These are phyloP conservation scores for Cutaneotrichosporon sp. DNA, from an alignment of 1,284 basidiomycete species.

Conservation along the genomic window DNA sequence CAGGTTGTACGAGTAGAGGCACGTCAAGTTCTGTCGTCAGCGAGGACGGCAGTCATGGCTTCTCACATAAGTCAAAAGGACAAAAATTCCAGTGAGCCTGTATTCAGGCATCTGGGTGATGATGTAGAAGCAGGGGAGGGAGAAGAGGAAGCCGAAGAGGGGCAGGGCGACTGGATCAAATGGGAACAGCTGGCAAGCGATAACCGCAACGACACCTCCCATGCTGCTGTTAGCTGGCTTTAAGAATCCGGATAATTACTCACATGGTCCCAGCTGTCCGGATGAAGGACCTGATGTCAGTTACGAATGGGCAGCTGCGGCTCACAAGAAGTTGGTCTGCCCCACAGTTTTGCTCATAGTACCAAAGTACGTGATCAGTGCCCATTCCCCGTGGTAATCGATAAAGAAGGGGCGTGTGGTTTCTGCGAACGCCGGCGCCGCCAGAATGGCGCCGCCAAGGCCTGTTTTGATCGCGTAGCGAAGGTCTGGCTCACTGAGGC, in stretches of 20 bases:
- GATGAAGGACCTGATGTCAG: constrained; percentile 54
- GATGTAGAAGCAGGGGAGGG: constrained; percentile 89
- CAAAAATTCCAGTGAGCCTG: constrained; percentile 77
- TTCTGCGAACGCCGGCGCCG: constrained; percentile 82
- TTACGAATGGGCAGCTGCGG: not conserved
- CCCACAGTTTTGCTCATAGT: constrained; percentile 81
- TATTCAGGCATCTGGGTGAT: constrained; percentile 74
- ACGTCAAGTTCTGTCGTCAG: constrained; percentile 75
- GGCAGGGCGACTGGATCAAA: constrained; percentile 73
- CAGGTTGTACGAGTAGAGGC: constrained; percentile 84
- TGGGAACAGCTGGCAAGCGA: constrained; percentile 70
- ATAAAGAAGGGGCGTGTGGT: constrained; percentile 73
- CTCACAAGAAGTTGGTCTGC: constrained; percentile 76
- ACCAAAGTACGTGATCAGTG: constrained; percentile 85
- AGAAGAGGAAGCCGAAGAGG: constrained; percentile 83
- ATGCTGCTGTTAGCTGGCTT: constrained; percentile 56
- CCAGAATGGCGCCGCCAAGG: constrained; percentile 64
- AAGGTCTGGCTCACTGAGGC: constrained; percentile 70
- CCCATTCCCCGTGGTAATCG: constrained; percentile 86
- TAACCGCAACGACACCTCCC: constrained; percentile 73
- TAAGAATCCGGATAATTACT: constrained; percentile 36
- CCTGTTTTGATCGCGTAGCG: constrained; percentile 87
- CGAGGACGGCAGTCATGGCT: not conserved
- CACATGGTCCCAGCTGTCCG: constrained; percentile 80
- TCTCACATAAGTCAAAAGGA: constrained; percentile 64